A percentile compares a stretch with the other conserved stretches of the same genome.
phyloP scores from a whole-genome alignment of 2,329 filamentous ascomycete genomes.

The Alternaria dauci region DNA sequence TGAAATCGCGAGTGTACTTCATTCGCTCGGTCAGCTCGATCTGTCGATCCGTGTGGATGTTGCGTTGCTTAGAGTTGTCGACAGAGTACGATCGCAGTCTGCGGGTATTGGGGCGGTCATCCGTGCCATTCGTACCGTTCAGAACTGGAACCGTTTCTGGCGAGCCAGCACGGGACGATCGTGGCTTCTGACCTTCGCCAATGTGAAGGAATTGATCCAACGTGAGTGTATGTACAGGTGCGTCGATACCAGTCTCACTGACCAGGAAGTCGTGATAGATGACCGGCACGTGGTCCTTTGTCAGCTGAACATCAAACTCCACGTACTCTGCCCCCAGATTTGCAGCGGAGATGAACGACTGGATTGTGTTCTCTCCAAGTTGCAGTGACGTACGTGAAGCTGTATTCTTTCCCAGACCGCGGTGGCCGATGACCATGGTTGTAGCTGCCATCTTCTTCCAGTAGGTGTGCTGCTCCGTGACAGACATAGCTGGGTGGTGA shows the following conservation, averaged over 20 bases:
- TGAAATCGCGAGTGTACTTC: constrained; percentile 96
- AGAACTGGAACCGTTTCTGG: constrained; percentile 41
- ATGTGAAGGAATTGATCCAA: constrained; percentile 95
- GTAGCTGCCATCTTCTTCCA: constrained; percentile 93
- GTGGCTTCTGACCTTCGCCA: constrained; percentile 65
- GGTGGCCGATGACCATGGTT: constrained; percentile 81
- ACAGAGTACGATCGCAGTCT: constrained; percentile 67
- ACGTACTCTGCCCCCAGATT: constrained; percentile 83
- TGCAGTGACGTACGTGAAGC: constrained; percentile 85
- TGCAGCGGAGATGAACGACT: constrained; percentile 93
- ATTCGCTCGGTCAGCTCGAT: constrained; percentile 80
- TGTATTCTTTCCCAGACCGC: constrained; percentile 86
- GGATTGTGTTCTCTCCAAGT: constrained; percentile 93
- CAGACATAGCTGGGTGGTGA: constrained; percentile 89
- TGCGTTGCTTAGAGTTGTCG: constrained; percentile 56
- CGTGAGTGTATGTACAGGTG: constrained; percentile 92
- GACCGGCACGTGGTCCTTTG: constrained; percentile 97
- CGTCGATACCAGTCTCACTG: constrained; percentile 96
- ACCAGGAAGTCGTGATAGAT: constrained; percentile 99
- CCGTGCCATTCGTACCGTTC: constrained; percentile 26
- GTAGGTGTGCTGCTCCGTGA: constrained; percentile 90
- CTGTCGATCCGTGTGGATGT: constrained; percentile 52
- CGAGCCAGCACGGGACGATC: constrained; percentile 58
- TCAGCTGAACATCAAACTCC: constrained; percentile 89
- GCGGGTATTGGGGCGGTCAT: constrained; percentile 35